phyloP scores from a whole-genome alignment of 805 yeast genomes.

The Kazachstania bromeliacearum region DNA sequence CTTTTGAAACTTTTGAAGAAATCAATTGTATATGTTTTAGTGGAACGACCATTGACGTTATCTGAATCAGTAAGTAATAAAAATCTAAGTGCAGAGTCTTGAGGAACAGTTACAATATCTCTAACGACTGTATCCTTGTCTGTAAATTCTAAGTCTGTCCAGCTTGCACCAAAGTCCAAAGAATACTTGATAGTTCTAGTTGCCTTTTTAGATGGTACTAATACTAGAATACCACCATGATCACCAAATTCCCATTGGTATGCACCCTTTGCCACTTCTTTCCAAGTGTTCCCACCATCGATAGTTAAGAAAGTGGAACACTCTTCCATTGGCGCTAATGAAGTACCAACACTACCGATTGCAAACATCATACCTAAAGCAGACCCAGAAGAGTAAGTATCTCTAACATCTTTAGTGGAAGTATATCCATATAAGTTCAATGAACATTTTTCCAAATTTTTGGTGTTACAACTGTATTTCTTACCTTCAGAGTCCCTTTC shows the following conservation, averaged over 20 bases:
- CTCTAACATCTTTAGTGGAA: conserved; percentile 74
- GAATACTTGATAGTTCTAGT: conserved; percentile 60
- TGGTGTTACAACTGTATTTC: conserved; percentile 43
- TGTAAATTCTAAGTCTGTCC: conserved; percentile 60
- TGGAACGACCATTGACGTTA: conserved; percentile 35
- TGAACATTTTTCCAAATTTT: conserved; percentile 53
- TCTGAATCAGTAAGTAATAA: conserved; percentile 48
- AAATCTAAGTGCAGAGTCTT: conserved; percentile 80
- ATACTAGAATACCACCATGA: conserved; percentile 75
- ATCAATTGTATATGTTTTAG: conserved; percentile 46
- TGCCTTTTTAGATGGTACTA: conserved; percentile 49
- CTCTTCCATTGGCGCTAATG: conserved; percentile 39
- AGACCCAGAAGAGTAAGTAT: conserved; percentile 77
- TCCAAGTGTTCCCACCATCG: conserved; percentile 93
- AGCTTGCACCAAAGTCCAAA: conserved; percentile 67
- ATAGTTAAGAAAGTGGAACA: conserved; percentile 66
- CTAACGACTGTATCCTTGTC: conserved; percentile 44
- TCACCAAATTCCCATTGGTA: conserved; percentile 96
- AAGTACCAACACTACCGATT: conserved; percentile 84
- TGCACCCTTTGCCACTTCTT: conserved; percentile 60
- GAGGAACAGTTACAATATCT: conserved; percentile 84
- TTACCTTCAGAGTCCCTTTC: conserved; percentile 50
- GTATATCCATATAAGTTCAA: conserved; percentile 85
- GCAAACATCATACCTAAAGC: conserved; percentile 85
- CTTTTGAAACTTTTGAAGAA: conserved; percentile 43